Base-by-base conservation (phyloP, 495 filamentous ascomycete genomes). In the Penicillium odoratum region DNA sequence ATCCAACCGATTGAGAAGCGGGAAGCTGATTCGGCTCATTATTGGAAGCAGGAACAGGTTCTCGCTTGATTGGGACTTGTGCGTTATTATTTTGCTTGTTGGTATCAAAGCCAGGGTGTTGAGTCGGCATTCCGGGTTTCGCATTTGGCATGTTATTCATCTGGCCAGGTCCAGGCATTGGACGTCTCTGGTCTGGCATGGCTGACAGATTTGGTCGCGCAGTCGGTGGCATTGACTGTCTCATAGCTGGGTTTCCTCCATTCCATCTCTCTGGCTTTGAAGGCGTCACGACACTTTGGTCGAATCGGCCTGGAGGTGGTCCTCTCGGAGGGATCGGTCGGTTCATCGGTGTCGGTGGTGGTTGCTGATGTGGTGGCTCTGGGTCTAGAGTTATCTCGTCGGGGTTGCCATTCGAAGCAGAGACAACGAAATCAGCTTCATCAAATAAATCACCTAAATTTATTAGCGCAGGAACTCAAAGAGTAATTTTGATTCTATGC, bases 361-460 rank as follows among this genome's bases (percentile, higher is more conserved):
- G 73, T 25, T 67, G 60, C 11, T 40, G 38, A 13, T 57, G 59
- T 57, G 58, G 56, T 7, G 55, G 51, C 28, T 73, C 77, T 44
- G 71, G 56, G 4, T 71, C 75, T 53, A 77, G 62, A 28, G 65
- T 62, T 15, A 89, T 77, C 64, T 89, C 88, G 63, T 90, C 87
- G 6, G 87, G 88, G 53, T 83, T 78, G 21, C 83, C 83, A 15
- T 82, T 83, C 15, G 81, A 81, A 66, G 49, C 75, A 52, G 53
- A 83, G 72, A 67, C 83, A 71, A 69, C 74, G 65, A 92, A 91
- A 66, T 92, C 88, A 26, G 83, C 86, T 72, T 90, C 88, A 64
- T 91, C 88, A 63, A 91, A 85, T 34, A 90, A 81, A 59, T 82
- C 80, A 59, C 78, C 80, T 81, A 34, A 8, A 48, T 62, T 59